Base-by-base conservation (phyloP, 176 grass and related monocot species). In the Poa annua region DNA sequence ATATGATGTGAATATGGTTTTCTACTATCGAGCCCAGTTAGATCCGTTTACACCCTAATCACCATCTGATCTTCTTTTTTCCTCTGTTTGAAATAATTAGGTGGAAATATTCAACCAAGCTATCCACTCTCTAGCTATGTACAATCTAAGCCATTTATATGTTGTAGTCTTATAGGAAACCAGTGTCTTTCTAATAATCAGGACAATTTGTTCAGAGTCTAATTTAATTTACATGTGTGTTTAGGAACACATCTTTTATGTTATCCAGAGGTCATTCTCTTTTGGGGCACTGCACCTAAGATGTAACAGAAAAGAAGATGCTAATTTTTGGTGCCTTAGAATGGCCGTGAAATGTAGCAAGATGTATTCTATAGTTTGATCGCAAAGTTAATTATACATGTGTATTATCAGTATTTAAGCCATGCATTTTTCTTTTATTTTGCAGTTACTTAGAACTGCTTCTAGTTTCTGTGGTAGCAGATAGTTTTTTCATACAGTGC, bases 301-400 rank as follows among this genome's bases (percentile, higher is more conserved):
- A 68, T 69, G 69, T 47, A 45, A 29, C 5, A 20, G 10, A 63
- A 47, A 64, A 74, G 73, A 81, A 36, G 24, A 48, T 79, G 69
- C 41, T 49, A 78, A 6, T 8, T 6, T 7, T 17, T 26, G 25
- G 29, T 60, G 38, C 15, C 65, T 34, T 22, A 55, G 47, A 53
- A 32, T 36, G 61, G n/a, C 13, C 29, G 13, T 71, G n/a, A 71
- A 71, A 63, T 53, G 48, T 41, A 22, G 20, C 2, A 3, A 45
- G 15, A 39, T 9, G 12, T 38, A 6, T 55, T 24, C 3, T 73
- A 61, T 17, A 32, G 20, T 69, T 77, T 39, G 11, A n/a, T 42
- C 11, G 6, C 60, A 54, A 54, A 14, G n/a, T 54, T 29, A 2
- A 3, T n/a, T 60, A 19, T 44, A 7, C 21, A 24, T 72, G 5